A percentile compares a stretch with the other conserved stretches of the same genome.
These are phyloP conservation scores for Sequoiadendron giganteum DNA, from an alignment of 75 land plant genomes.

Conservation along the genomic window DNA sequence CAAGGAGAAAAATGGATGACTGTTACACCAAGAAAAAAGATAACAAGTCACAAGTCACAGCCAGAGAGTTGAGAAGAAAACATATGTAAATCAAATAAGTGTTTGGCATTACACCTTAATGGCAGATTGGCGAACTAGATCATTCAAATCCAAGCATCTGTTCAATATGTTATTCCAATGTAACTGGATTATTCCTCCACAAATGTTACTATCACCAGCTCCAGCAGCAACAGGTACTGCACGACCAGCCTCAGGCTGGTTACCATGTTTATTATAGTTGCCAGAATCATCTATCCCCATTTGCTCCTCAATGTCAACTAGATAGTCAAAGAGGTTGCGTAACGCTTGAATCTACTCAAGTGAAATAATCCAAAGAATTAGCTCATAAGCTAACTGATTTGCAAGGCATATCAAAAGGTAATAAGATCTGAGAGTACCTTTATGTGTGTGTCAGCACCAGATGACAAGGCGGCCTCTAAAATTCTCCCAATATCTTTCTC, in stretches of 20 bases:
- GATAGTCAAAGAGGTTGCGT: constrained; percentile 90
- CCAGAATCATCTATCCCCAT: constrained; percentile 50
- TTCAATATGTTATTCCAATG: constrained; percentile 90
- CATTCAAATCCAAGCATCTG: constrained; percentile 79
- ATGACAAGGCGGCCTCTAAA: constrained; percentile 63
- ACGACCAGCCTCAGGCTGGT: constrained; percentile 27
- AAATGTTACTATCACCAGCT: constrained; percentile 97
- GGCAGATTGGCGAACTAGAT: constrained; percentile 79
- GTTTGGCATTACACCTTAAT: constrained; percentile 64
- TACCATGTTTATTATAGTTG: constrained; percentile 13
- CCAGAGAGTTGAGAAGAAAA: neutral
- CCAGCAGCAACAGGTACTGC: constrained; percentile 98
- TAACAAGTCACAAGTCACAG: neutral
- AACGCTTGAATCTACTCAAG: constrained; percentile 78
- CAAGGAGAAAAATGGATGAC: neutral
- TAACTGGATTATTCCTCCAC: constrained; percentile 96
- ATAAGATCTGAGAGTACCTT: constrained; percentile 49
- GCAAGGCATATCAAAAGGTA: neutral
- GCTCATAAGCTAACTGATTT: neutral
- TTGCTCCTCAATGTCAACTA: constrained; percentile 85
- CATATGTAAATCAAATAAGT: neutral
- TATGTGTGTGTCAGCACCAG: constrained; percentile 57
- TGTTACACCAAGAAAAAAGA: neutral
- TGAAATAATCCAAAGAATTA: constrained; percentile 4
- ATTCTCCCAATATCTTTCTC: constrained; percentile 74